Evolutionary conservation across 495 filamentous ascomycete species (phyloP).

Genomic region (Penicillium ucsense): DNA sequence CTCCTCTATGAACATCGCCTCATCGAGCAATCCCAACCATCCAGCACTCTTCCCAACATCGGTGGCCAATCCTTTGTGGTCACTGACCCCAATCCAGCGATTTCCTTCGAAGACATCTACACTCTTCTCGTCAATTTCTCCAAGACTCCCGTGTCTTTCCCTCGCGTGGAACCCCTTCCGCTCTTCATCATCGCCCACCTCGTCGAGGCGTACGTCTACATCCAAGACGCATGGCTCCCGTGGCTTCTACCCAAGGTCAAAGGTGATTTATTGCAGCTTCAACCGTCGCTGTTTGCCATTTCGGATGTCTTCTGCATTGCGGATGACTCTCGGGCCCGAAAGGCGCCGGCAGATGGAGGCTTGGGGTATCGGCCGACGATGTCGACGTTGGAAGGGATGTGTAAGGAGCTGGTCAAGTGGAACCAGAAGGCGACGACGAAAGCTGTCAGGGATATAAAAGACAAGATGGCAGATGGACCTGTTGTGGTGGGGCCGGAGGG

Average conservation of each 20-base stretch:
- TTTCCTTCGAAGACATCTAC: slow-evolving; percentile 28
- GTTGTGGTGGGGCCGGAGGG: slow-evolving; percentile 10
- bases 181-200: slow-evolving; percentile 38
- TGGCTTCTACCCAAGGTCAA: slow-evolving; percentile 31
- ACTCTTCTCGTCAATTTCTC: slow-evolving; percentile 21
- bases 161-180: slow-evolving; percentile 12
- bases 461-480: slow-evolving; percentile 2
- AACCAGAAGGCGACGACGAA: slow-evolving; percentile 22
- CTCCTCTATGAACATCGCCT: slow-evolving; percentile 51
- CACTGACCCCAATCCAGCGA: slow-evolving; percentile 28
- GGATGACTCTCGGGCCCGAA: slow-evolving; percentile 34
- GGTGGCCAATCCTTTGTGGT: slow-evolving; percentile 33
- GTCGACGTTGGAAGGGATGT: slow-evolving; percentile 46
- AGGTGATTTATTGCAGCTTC: slow-evolving; percentile 38
- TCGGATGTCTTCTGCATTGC: slow-evolving; percentile 39
- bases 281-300: slow-evolving; percentile 45
- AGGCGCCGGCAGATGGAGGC: slow-evolving; percentile 35
- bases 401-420: slow-evolving; percentile 44
- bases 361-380: slow-evolving; percentile 42
- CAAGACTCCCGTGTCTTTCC: slow-evolving; percentile 24
- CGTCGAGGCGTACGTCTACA: slow-evolving; percentile 39
- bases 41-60: slow-evolving; percentile 27
- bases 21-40: slow-evolving; percentile 31
- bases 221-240: slow-evolving; percentile 33
- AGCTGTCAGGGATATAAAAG: not conserved